phyloP scores from a whole-genome alignment of 179 eudicot genomes.

The Amaranthus tricolor region DNA sequence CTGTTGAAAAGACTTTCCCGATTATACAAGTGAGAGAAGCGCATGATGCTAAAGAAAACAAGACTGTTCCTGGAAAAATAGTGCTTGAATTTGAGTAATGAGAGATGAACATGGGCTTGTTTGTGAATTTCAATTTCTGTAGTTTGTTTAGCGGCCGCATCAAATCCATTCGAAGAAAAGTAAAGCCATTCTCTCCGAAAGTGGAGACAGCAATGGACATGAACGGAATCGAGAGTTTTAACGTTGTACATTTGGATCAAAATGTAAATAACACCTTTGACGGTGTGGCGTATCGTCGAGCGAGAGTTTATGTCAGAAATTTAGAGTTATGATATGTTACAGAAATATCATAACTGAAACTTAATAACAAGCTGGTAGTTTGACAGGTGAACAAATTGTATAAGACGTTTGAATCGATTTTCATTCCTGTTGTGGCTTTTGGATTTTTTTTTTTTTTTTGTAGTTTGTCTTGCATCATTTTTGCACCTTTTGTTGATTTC shows the following conservation, averaged over 20 bases:
- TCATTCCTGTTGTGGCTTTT: background rate
- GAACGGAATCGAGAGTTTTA: background rate
- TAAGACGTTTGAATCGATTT: background rate
- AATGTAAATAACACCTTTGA: conserved; percentile 11
- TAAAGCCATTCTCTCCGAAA: conserved; percentile 5
- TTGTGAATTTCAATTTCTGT: background rate
- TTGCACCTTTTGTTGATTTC: background rate
- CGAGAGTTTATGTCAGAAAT: background rate
- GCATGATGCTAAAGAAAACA: conserved; percentile 82
- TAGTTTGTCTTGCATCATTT: background rate
- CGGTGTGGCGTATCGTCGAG: background rate
- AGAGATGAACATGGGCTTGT: background rate
- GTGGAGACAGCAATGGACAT: background rate
- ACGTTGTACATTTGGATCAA: conserved; percentile 11
- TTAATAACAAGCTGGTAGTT: conserved; percentile 5
- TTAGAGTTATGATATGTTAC: conserved; percentile 4
- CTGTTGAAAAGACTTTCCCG: conserved; percentile 80
- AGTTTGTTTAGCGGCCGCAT: background rate
- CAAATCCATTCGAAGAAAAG: conserved; percentile 12
- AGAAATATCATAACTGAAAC: background rate
- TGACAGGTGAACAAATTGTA: conserved; percentile 1
- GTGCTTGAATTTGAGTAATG: conserved; percentile 81
- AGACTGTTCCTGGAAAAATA: conserved; percentile 73
- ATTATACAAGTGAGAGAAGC: conserved; percentile 81
- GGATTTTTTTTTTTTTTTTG: background rate